Conservation (phyloP, 2,329 filamentous ascomycete species). For the Hypomyces perniciosus region DNA sequence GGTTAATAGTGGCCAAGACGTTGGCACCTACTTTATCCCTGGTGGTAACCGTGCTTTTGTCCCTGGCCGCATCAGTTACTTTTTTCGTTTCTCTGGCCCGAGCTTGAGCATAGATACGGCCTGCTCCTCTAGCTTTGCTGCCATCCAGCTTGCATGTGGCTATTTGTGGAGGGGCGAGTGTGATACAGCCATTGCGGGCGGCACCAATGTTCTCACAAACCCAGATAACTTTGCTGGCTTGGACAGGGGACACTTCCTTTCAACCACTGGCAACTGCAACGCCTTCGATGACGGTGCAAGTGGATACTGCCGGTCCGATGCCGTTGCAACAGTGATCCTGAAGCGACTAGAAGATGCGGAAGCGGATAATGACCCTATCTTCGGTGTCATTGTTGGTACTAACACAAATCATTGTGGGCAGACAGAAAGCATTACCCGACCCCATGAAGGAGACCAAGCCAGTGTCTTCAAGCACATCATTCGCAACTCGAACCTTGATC, state of each 20-base stretch:
- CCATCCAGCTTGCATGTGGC: conserved; percentile 45
- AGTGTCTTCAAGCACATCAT: conserved; percentile 59
- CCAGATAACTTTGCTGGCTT: conserved; percentile 74
- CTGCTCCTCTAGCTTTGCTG: conserved; percentile 68
- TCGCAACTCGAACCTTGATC: conserved; percentile 66
- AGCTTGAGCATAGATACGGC: conserved; percentile 70
- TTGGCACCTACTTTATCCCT: conserved; percentile 51
- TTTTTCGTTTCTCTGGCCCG: conserved; percentile 70
- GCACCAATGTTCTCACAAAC: conserved; percentile 73
- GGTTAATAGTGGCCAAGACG: conserved; percentile 65
- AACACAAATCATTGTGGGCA: conserved; percentile 68
- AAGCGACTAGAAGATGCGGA: conserved; percentile 76
- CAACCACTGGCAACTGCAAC: conserved; percentile 50
- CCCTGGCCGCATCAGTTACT: conserved; percentile 65
- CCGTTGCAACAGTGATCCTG: conserved; percentile 66
- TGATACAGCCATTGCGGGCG: conserved; percentile 75
- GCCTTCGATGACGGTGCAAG: conserved; percentile 77
- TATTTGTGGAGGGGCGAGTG: conserved; percentile 61
- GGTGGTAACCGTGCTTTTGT: conserved; percentile 46
- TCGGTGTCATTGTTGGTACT: conserved; percentile 65
- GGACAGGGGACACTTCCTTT: conserved; percentile 71
- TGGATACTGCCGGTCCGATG: conserved; percentile 77
- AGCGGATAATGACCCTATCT: conserved; percentile 67
- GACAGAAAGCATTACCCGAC: conserved; percentile 65
- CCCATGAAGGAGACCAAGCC: conserved; percentile 58